A percentile compares a stretch with the other conserved stretches of the same genome.
These are phyloP conservation scores for Euphrasia arctica DNA, from an alignment of 305 asterid species.

Conservation along the genomic window DNA sequence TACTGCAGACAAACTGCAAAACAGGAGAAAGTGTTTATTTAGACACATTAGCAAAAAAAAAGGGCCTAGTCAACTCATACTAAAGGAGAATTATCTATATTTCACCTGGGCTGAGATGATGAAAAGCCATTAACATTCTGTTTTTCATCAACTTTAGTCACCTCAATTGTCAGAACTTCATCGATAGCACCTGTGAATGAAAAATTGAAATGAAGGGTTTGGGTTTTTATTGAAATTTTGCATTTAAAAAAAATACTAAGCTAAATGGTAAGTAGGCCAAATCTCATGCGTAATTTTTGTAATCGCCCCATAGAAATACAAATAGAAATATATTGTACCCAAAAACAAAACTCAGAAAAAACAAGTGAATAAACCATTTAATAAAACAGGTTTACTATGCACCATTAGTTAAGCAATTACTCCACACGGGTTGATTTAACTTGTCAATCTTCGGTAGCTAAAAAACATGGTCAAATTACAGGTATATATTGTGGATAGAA, in stretches of 20 bases:
- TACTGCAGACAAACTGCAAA: conserved; percentile 35
- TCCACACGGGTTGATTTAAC: conserved; percentile 5
- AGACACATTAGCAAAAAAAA: conserved; percentile 1
- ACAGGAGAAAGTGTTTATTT: conserved; percentile 16
- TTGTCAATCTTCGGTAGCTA: background rate
- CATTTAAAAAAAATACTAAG: background rate
- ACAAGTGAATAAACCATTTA: background rate
- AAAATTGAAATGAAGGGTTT: conserved; percentile 17
- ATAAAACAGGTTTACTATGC: background rate
- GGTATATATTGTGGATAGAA: background rate
- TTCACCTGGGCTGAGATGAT: conserved; percentile 57
- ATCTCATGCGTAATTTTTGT: background rate
- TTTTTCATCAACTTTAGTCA: conserved; percentile 27
- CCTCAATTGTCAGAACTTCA: conserved; percentile 34
- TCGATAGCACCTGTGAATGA: conserved; percentile 31
- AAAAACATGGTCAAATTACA: background rate
- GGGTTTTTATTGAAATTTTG: background rate
- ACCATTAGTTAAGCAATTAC: background rate
- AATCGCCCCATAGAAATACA: background rate
- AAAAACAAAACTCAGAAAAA: background rate
- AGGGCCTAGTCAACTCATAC: conserved; percentile 1
- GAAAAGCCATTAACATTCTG: conserved; percentile 38
- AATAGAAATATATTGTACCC: background rate
- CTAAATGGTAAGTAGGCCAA: background rate
- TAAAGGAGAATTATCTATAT: background rate